Evolutionary conservation across 495 filamentous ascomycete species (phyloP).

Genomic region (Penicillium paxilli): DNA sequence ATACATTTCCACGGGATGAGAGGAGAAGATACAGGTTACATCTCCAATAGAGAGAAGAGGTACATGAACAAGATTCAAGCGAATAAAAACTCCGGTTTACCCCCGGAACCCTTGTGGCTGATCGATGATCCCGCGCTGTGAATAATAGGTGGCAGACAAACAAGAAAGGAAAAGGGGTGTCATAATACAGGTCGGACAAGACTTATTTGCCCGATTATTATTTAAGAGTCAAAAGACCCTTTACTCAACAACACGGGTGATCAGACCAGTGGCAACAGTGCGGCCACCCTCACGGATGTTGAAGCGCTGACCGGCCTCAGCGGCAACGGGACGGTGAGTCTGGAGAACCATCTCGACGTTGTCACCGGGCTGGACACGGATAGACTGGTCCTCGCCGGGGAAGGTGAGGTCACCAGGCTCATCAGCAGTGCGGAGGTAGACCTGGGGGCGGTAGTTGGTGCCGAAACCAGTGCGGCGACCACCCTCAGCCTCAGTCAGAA

Average conservation of each 20-base stretch:
- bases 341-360: conserved; percentile 94
- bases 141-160: conserved; percentile 32
- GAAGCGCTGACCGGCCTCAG: conserved; percentile 89
- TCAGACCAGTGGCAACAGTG: conserved; percentile 88
- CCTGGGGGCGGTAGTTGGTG: conserved; percentile 91
- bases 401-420: conserved; percentile 79
- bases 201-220: conserved; percentile 2
- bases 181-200: conserved; percentile 37
- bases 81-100: conserved; percentile 42
- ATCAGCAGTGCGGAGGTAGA: conserved; percentile 93
- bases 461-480: conserved; percentile 93
- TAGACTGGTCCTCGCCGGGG: conserved; percentile 73
- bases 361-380: conserved; percentile 94
- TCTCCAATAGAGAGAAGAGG: conserved; percentile 49
- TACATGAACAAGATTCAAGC: conserved; percentile 41
- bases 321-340: conserved; percentile 75
- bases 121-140: conserved; percentile 41
- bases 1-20: conserved; percentile 29
- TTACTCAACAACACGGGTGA: conserved; percentile 72
- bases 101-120: conserved; percentile 30
- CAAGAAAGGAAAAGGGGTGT: conserved; percentile 31
- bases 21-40: conserved; percentile 36
- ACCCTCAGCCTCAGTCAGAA: conserved; percentile 95
- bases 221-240: conserved; percentile 7
- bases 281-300: conserved; percentile 95